Conservation (phyloP, 2,329 filamentous ascomycete species). For the Ophiocordyceps australis region DNA sequence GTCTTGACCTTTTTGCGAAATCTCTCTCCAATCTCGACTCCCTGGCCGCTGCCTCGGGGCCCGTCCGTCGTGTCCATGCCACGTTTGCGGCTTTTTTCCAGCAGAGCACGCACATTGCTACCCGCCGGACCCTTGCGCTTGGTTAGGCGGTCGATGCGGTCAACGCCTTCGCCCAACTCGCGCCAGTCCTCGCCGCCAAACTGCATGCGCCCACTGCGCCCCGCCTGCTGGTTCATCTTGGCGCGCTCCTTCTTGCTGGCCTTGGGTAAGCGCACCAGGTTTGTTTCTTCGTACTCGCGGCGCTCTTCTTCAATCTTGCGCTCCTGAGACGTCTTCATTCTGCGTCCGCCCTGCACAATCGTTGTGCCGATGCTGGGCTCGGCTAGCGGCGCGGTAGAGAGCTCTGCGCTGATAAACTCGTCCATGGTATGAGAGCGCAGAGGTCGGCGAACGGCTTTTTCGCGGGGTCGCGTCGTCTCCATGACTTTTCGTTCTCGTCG, state of each 20-base stretch:
- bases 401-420: slow-evolving; percentile 75
- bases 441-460: slow-evolving; percentile 41
- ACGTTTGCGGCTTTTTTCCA: slow-evolving; percentile 80
- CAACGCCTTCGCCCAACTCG: slow-evolving; percentile 65
- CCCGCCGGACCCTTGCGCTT: slow-evolving; percentile 42
- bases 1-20: slow-evolving; percentile 54
- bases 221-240: slow-evolving; percentile 38
- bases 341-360: slow-evolving; percentile 61
- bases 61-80: slow-evolving; percentile 50
- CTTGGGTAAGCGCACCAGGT: slow-evolving; percentile 74
- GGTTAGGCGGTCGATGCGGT: slow-evolving; percentile 73
- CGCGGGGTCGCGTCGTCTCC: slow-evolving; percentile 45
- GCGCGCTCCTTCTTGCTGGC: slow-evolving; percentile 73
- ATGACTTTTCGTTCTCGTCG: slow-evolving; percentile 76
- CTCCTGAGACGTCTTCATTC: slow-evolving; percentile 60
- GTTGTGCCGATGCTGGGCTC: slow-evolving; percentile 87
- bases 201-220: slow-evolving; percentile 38
- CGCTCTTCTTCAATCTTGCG: slow-evolving; percentile 63
- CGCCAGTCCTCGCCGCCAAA: slow-evolving; percentile 89
- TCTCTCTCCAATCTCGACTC: slow-evolving; percentile 49
- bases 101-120: slow-evolving; percentile 36
- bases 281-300: slow-evolving; percentile 75
- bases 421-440: slow-evolving; percentile 73
- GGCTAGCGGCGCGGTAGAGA: slow-evolving; percentile 64
- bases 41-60: slow-evolving; percentile 41